Conservation (phyloP, 805 yeast species). For the Nakazawaea ishiwadae region DNA sequence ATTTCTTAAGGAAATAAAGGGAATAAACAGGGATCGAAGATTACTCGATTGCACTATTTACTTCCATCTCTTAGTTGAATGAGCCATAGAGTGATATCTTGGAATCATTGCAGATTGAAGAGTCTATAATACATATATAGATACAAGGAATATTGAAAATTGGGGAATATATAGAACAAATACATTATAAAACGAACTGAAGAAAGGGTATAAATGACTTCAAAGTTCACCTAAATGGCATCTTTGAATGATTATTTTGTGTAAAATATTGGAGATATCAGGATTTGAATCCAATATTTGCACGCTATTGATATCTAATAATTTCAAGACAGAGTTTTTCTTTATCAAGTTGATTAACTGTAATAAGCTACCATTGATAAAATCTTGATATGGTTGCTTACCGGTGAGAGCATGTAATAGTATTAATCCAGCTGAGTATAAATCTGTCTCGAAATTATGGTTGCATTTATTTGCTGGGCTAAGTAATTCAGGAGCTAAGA, state of each 20-base stretch:
- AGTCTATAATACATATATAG: too few species aligned
- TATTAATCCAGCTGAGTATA: constrained; percentile 42
- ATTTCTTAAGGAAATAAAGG: too few species aligned
- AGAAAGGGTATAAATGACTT: not conserved
- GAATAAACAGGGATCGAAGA: too few species aligned
- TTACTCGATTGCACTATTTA: too few species aligned
- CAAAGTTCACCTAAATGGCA: constrained; percentile 19
- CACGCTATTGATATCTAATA: constrained; percentile 22
- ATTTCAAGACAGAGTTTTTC: constrained; percentile 28
- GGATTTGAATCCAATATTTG: constrained; percentile 19
- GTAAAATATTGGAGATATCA: constrained; percentile 18
- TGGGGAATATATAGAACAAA: too few species aligned
- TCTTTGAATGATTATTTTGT: constrained; percentile 25
- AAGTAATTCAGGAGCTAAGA: constrained; percentile 43
- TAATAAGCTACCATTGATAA: constrained; percentile 20
- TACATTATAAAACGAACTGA: not conserved
- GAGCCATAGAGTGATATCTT: too few species aligned
- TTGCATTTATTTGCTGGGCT: constrained; percentile 16
- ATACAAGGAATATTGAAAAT: too few species aligned
- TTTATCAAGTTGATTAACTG: constrained; percentile 28
- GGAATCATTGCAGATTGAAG: too few species aligned
- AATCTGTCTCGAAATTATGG: constrained; percentile 35
- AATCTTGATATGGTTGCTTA: constrained; percentile 33
- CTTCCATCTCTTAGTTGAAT: too few species aligned
- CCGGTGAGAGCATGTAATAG: constrained; percentile 43